phyloP scores from a whole-genome alignment of 2,329 filamentous ascomycete species.

The Trichoderma gracile region DNA sequence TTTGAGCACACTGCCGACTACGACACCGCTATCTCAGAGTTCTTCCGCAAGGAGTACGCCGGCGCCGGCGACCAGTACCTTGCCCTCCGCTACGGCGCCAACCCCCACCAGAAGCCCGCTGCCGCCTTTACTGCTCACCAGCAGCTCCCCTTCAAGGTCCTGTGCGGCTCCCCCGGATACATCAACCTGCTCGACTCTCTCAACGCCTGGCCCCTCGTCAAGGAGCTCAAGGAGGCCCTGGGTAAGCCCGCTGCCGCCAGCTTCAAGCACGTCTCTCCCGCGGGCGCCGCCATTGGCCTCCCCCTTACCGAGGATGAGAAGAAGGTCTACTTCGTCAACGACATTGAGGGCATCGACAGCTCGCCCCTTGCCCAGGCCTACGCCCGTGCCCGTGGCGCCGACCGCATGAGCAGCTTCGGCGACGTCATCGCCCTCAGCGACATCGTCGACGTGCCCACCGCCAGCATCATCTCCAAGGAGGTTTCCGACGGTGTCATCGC shows the following conservation, averaged over 20 bases:
- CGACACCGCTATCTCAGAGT: slow-evolving; percentile 89
- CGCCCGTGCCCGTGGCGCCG: slow-evolving; percentile 89
- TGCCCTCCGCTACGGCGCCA: slow-evolving; percentile 88
- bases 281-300: slow-evolving; percentile 90
- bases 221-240: slow-evolving; percentile 89
- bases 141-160: slow-evolving; percentile 89
- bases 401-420: slow-evolving; percentile 98
- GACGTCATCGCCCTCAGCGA: slow-evolving; percentile 94
- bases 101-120: slow-evolving; percentile 97
- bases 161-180: slow-evolving; percentile 87
- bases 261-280: slow-evolving; percentile 99
- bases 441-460: slow-evolving; percentile 85
- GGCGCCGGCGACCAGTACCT: slow-evolving; percentile 80
- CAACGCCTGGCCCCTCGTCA: slow-evolving; percentile 95
- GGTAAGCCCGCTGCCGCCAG: slow-evolving; percentile 88
- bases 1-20: slow-evolving; percentile 99
- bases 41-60: slow-evolving; percentile 97
- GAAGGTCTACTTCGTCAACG: slow-evolving; percentile 98
- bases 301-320: slow-evolving; percentile 84
- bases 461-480: slow-evolving; percentile 96
- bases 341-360: slow-evolving; percentile 83
- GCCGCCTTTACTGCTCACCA: slow-evolving; percentile 74
- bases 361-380: slow-evolving; percentile 92
- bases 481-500: slow-evolving; percentile 97
- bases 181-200: slow-evolving; percentile 96